phyloP scores from a whole-genome alignment of 2,329 filamentous ascomycete species.

The Aureobasidium sp. region DNA sequence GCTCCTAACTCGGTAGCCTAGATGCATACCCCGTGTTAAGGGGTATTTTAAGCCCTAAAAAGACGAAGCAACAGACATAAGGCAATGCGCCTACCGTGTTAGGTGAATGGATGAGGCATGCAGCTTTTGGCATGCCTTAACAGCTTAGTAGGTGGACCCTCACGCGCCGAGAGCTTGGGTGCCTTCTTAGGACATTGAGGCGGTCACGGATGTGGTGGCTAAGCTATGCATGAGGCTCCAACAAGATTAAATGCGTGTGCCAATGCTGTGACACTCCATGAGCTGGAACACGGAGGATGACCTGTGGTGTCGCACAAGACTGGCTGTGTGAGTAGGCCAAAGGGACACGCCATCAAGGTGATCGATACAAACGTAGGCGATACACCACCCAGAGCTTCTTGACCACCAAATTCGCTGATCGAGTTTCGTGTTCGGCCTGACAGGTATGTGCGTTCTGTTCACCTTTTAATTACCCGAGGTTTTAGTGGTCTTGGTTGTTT shows the following conservation, averaged over 20 bases:
- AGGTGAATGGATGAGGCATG: not conserved
- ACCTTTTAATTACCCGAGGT: not conserved
- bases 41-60: too few species aligned
- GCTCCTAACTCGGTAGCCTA: too few species aligned
- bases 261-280: too few species aligned
- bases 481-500: not conserved
- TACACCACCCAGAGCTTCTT: not conserved
- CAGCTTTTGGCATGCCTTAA: not conserved
- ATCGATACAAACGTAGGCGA: not conserved
- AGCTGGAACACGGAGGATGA: too few species aligned
- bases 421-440: not conserved
- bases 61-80: not conserved
- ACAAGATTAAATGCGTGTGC: too few species aligned
- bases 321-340: not conserved
- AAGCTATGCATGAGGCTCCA: not conserved
- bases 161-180: not conserved
- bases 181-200: not conserved
- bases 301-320: too few species aligned
- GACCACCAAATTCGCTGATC: not conserved
- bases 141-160: not conserved
- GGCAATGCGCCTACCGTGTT: not conserved
- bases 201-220: not conserved
- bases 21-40: not conserved
- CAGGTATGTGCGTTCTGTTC: not conserved
- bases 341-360: not conserved